Conservation (phyloP, 129 eudicot genomes). For the Cynara cardunculus region DNA sequence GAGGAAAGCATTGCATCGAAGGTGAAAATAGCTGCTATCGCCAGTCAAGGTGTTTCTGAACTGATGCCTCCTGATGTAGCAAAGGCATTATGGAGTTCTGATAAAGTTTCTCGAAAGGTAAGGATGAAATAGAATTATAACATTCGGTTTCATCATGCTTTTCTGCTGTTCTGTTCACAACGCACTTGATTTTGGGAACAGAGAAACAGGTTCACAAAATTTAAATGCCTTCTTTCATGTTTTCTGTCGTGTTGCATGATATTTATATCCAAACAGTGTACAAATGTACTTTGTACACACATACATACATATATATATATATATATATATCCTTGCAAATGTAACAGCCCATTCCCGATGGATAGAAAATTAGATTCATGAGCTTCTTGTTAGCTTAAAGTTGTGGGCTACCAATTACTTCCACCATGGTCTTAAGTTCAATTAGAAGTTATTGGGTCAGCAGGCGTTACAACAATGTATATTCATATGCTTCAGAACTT, state of each 20-base stretch:
- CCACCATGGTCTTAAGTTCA: background rate
- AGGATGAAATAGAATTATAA: background rate
- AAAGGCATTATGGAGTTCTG: constrained; percentile 75
- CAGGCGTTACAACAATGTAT: background rate
- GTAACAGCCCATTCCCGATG: background rate
- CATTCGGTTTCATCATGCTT: background rate
- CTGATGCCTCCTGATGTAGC: constrained; percentile 99
- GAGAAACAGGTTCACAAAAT: background rate
- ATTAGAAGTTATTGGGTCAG: background rate
- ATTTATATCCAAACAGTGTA: background rate
- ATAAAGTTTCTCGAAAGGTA: constrained; percentile 88
- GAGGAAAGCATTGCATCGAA: constrained; percentile 54
- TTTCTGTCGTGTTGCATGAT: background rate
- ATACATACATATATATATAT: too few relatives aligned
- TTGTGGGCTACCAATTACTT: background rate
- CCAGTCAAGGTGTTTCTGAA: constrained; percentile 74
- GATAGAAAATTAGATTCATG: background rate
- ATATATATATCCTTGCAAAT: background rate
- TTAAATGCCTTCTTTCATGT: background rate
- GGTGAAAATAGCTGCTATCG: constrained; percentile 61
- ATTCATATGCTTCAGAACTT: background rate
- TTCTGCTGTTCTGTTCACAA: background rate
- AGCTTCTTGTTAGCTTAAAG: background rate
- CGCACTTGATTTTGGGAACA: constrained; percentile 12
- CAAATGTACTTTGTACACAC: background rate